Evolutionary conservation across 2,329 filamentous ascomycete species (phyloP).

Genomic region (Aspergillus ochraceus): DNA sequence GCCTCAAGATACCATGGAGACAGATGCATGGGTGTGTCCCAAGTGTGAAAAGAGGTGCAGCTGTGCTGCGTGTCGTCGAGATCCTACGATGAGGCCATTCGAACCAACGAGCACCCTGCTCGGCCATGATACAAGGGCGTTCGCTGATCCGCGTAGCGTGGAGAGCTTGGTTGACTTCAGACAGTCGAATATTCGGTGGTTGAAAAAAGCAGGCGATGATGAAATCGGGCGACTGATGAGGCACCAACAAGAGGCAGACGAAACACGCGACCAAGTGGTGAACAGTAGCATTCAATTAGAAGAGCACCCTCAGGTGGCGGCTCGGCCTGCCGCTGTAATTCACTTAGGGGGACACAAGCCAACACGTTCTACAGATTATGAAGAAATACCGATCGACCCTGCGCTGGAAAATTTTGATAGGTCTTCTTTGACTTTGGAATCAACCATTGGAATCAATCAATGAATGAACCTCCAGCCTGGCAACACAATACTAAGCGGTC

Average conservation of each 20-base stretch:
- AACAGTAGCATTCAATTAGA: constrained; percentile 45
- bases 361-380: constrained; percentile 14
- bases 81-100: constrained; percentile 71
- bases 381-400: constrained; percentile 46
- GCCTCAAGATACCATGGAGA: constrained; percentile 78
- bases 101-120: constrained; percentile 83
- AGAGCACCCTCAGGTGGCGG: constrained; percentile 10
- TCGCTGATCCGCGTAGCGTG: constrained; percentile 87
- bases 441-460: constrained; percentile 1
- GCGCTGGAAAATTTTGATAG: constrained; percentile 30
- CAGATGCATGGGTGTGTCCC: constrained; percentile 83
- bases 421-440: constrained; percentile 16
- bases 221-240: constrained; percentile 49
- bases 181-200: constrained; percentile 81
- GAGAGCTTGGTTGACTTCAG: constrained; percentile 90
- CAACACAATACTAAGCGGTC: background rate
- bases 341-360: constrained; percentile 31
- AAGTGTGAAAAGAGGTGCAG: constrained; percentile 85
- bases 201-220: constrained; percentile 61
- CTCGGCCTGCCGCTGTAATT: background rate
- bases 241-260: constrained; percentile 56
- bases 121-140: constrained; percentile 84
- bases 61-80: constrained; percentile 73
- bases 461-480: background rate
- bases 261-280: constrained; percentile 49